phyloP scores from a whole-genome alignment of 2,329 filamentous ascomycete species.

The Scedosporium minutisporum region DNA sequence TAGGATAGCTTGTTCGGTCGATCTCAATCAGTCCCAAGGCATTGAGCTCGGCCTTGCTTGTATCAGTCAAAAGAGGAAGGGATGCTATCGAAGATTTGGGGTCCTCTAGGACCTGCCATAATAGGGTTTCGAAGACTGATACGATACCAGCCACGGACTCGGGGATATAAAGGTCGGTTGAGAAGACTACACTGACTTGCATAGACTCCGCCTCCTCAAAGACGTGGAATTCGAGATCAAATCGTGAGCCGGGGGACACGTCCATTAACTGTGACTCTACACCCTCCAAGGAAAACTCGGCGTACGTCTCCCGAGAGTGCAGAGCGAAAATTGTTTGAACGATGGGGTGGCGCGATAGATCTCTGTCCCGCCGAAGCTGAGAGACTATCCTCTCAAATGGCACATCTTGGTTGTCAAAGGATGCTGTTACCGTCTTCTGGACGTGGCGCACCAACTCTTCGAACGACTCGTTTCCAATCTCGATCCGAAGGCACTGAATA shows the following conservation, averaged over 20 bases:
- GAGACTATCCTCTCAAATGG: conserved; percentile 15
- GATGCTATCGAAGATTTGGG: too few species aligned
- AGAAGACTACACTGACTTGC: conserved; percentile 43
- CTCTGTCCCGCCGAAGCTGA: conserved; percentile 4
- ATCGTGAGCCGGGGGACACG: background rate
- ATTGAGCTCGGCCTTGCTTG: too few species aligned
- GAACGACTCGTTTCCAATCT: conserved; percentile 11
- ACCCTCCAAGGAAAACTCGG: background rate
- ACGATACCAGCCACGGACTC: too few species aligned
- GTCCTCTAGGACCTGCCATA: too few species aligned
- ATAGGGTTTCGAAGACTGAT: too few species aligned
- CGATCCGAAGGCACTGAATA: conserved; percentile 13
- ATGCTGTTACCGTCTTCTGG: conserved; percentile 1
- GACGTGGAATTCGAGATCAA: conserved; percentile 25
- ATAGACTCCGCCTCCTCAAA: conserved; percentile 34
- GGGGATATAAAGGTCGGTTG: conserved; percentile 27
- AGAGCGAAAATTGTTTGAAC: conserved; percentile 13
- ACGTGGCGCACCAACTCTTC: conserved; percentile 12
- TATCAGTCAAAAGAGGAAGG: too few species aligned
- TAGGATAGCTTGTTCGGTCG: too few species aligned
- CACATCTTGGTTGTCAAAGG: conserved; percentile 15
- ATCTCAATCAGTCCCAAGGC: too few species aligned
- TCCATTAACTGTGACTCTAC: background rate
- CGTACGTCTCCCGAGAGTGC: conserved; percentile 14
- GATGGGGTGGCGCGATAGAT: conserved; percentile 10